phyloP scores from a whole-genome alignment of 345 rosid genomes.

The Raphanus sativus region DNA sequence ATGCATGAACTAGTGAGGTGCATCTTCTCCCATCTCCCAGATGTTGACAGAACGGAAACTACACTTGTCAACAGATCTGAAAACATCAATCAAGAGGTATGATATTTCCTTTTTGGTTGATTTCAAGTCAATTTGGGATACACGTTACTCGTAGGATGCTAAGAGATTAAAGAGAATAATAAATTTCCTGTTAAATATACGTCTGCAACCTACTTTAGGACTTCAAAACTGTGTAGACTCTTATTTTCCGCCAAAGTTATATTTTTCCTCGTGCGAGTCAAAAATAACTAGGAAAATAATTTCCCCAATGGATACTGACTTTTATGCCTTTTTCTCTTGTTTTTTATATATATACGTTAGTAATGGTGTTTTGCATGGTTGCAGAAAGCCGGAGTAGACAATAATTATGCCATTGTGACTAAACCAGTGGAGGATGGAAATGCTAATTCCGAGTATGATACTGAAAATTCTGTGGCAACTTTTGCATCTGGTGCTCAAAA shows the following conservation, averaged over 20 bases:
- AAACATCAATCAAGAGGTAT: slow-evolving; percentile 66
- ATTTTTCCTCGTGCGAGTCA: slow-evolving; percentile 4
- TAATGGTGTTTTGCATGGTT: slow-evolving; percentile 21
- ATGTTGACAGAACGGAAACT: slow-evolving; percentile 70
- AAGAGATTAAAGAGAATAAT: slow-evolving; percentile 13
- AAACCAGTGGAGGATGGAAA: slow-evolving; percentile 76
- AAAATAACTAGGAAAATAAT: not conserved
- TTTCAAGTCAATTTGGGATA: slow-evolving; percentile 9
- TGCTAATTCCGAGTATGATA: slow-evolving; percentile 63
- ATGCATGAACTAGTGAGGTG: slow-evolving; percentile 93
- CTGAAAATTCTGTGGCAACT: slow-evolving; percentile 56
- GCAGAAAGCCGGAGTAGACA: slow-evolving; percentile 74
- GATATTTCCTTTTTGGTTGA: slow-evolving; percentile 12
- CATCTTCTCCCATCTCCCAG: slow-evolving; percentile 85
- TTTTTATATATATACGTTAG: not conserved
- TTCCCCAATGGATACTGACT: not conserved
- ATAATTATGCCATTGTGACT: slow-evolving; percentile 70
- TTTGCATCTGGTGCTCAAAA: slow-evolving; percentile 56
- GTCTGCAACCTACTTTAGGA: slow-evolving; percentile 12
- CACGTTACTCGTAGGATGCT: slow-evolving; percentile 7
- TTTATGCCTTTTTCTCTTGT: slow-evolving; percentile 4
- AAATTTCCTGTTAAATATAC: not conserved
- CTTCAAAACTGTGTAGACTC: not conserved
- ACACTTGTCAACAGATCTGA: slow-evolving; percentile 73
- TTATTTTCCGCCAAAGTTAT: not conserved